phyloP scores from a whole-genome alignment of 169 alveolate species.

The Plasmodium malariae region DNA sequence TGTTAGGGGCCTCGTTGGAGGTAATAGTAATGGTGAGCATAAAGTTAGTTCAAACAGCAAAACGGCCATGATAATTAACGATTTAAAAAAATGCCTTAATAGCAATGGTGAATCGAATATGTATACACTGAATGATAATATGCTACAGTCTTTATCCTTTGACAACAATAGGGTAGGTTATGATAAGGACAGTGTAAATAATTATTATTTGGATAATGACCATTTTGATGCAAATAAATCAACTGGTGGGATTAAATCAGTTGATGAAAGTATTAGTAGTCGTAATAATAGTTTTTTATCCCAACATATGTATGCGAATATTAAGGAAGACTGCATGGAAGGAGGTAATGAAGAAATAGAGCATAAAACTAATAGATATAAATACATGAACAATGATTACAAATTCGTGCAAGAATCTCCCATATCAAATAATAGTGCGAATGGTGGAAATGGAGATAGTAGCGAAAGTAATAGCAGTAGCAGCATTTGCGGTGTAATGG shows the following conservation, averaged over 20 bases:
- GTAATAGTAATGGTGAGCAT: background rate
- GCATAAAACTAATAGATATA: background rate
- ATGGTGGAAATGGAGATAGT: background rate
- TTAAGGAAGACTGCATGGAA: no score
- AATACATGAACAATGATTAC: slow-evolving; percentile 3
- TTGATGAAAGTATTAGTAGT: background rate
- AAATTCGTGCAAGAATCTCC: slow-evolving; percentile 14
- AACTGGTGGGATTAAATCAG: background rate
- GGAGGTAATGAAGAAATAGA: no score
- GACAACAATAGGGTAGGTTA: background rate
- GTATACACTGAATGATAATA: background rate
- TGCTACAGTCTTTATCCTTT: background rate
- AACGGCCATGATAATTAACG: slow-evolving; percentile 61
- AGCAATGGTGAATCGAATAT: slow-evolving; percentile 7
- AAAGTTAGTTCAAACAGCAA: slow-evolving; percentile 1
- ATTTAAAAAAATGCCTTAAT: slow-evolving; percentile 41
- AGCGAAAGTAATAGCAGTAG: background rate
- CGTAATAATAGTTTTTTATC: background rate
- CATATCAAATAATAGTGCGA: slow-evolving; percentile 10
- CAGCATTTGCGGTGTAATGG: background rate
- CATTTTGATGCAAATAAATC: background rate
- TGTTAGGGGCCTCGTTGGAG: background rate
- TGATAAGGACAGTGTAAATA: background rate
- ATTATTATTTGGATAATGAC: background rate
- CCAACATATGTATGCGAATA: no score